phyloP scores from a whole-genome alignment of 2,329 filamentous ascomycete species.

The Sclerotinia borealis region DNA sequence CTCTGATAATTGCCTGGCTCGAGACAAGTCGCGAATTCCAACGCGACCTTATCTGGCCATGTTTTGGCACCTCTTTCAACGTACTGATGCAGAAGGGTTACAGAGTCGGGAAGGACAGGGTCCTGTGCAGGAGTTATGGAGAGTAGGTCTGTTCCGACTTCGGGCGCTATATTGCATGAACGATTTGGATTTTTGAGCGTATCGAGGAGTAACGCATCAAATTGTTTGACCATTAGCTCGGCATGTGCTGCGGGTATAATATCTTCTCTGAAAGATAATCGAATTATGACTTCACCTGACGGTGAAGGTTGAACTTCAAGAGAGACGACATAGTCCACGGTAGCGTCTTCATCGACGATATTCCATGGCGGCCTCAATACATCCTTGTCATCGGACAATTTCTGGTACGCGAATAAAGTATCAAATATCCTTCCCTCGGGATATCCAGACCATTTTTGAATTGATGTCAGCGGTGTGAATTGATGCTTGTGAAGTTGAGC shows the following conservation, averaged over 20 bases:
- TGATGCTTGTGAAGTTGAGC: constrained; percentile 61
- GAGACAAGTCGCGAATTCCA: constrained; percentile 67
- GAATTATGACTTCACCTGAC: constrained; percentile 48
- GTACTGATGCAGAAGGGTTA: constrained; percentile 67
- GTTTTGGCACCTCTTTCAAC: constrained; percentile 57
- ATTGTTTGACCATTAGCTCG: constrained; percentile 59
- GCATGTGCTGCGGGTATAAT: constrained; percentile 66
- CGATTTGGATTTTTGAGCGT: constrained; percentile 46
- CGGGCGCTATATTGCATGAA: constrained; percentile 23
- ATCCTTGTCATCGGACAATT: constrained; percentile 34
- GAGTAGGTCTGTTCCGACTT: constrained; percentile 40
- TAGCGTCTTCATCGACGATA: constrained; percentile 58
- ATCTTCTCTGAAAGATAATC: constrained; percentile 59
- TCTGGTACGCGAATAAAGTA: constrained; percentile 80
- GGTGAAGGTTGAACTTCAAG: constrained; percentile 63
- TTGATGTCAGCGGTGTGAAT: constrained; percentile 61
- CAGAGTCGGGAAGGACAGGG: constrained; percentile 47
- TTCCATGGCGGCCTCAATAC: constrained; percentile 45
- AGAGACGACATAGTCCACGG: constrained; percentile 73
- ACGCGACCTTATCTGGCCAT: constrained; percentile 56
- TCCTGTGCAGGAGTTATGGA: constrained; percentile 61
- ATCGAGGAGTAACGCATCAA: constrained; percentile 59
- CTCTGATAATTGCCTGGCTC: constrained; percentile 40
- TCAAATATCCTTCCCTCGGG: constrained; percentile 68
- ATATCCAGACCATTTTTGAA: constrained; percentile 66